Conservation (phyloP, 495 filamentous ascomycete genomes). For the Aspergillus sparsus region DNA sequence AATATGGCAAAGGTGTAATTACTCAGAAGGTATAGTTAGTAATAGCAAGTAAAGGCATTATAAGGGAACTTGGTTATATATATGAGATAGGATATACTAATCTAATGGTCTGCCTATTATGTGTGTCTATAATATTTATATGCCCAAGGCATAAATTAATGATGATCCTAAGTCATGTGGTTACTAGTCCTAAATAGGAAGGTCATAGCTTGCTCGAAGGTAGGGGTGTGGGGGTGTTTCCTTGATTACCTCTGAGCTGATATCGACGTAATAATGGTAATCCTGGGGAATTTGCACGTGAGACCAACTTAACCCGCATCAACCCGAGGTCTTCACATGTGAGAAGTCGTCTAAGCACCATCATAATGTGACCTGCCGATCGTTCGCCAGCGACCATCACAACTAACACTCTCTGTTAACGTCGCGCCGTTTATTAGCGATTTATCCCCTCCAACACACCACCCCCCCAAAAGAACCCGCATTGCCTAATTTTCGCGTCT, state of each 20-base stretch:
- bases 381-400: constrained; percentile 11
- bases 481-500: constrained; percentile 1
- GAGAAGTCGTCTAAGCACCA: constrained; percentile 14
- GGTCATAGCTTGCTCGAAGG: not conserved
- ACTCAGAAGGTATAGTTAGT: too few relatives aligned
- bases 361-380: constrained; percentile 23
- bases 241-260: too few relatives aligned
- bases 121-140: too few relatives aligned
- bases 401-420: not conserved
- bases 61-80: too few relatives aligned
- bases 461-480: not conserved
- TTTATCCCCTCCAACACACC: not conserved
- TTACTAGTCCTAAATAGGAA: not conserved
- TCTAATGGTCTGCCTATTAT: too few relatives aligned
- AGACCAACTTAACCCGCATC: constrained; percentile 18
- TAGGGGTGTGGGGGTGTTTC: too few relatives aligned
- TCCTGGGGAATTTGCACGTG: constrained; percentile 31
- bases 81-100: too few relatives aligned
- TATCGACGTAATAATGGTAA: not conserved
- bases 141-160: not conserved
- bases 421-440: not conserved
- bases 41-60: too few relatives aligned
- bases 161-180: too few relatives aligned
- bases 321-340: constrained; percentile 39
- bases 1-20: too few relatives aligned